phyloP scores from a whole-genome alignment of 2,329 filamentous ascomycete species.

The Waltergamsia citrina region DNA sequence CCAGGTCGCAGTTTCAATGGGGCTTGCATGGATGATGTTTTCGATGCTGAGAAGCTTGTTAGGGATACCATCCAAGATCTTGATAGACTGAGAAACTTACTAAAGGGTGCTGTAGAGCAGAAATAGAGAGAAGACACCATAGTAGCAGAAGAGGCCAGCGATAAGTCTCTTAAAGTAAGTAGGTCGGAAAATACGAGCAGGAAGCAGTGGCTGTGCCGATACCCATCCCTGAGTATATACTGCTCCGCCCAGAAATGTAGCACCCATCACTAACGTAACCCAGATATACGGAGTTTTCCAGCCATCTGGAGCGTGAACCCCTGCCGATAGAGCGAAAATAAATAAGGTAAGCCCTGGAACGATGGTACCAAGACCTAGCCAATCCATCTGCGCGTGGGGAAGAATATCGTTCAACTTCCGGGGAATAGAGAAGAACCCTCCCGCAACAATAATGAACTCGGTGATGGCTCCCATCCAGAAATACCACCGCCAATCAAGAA shows the following conservation, averaged over 20 bases:
- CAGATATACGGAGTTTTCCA: constrained; percentile 70
- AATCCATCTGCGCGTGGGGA: constrained; percentile 50
- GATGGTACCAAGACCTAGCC: constrained; percentile 50
- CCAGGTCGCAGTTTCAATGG: constrained; percentile 59
- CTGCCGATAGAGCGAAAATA: constrained; percentile 68
- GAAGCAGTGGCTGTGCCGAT: constrained; percentile 57
- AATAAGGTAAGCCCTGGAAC: constrained; percentile 57
- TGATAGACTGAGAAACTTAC: constrained; percentile 25
- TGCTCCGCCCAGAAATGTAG: constrained; percentile 46
- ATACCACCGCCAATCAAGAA: constrained; percentile 56
- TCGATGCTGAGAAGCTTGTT: constrained; percentile 1
- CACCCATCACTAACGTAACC: constrained; percentile 53
- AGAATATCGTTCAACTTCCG: constrained; percentile 15
- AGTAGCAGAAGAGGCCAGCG: constrained; percentile 52
- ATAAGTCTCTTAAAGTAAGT: constrained; percentile 59
- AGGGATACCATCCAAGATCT: constrained; percentile 20
- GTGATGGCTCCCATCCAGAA: constrained; percentile 52
- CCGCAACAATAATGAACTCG: constrained; percentile 34
- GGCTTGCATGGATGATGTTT: constrained; percentile 45
- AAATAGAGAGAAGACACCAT: constrained; percentile 59
- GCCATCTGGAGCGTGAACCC: constrained; percentile 55
- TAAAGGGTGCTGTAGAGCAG: constrained; percentile 63
- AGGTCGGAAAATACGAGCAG: constrained; percentile 59
- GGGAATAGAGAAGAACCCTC: constrained; percentile 29
- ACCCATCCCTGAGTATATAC: constrained; percentile 67